Evolutionary conservation across 1,284 basidiomycete genomes (phyloP).

Genomic region (Pseudozyma thailandica): DNA sequence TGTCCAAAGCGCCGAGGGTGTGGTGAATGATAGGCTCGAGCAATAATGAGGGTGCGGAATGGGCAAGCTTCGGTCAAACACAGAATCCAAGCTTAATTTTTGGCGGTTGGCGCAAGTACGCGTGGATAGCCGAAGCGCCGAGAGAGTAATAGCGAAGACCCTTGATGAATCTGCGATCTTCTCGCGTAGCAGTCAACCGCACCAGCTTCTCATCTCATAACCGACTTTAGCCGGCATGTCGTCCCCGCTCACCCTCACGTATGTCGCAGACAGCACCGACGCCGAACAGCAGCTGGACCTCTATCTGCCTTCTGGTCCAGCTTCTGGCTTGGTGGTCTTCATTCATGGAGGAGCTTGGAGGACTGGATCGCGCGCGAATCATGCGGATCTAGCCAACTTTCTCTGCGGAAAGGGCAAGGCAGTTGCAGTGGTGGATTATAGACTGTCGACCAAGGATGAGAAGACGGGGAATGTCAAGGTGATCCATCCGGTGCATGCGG

Average conservation of each 20-base stretch:
- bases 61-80: no score
- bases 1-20: neutral
- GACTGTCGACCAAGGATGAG: constrained; percentile 36
- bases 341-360: constrained; percentile 54
- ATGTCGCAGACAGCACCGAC: constrained; percentile 23
- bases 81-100: no score
- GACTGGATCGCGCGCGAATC: constrained; percentile 31
- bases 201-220: neutral
- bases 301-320: constrained; percentile 17
- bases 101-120: constrained; percentile 11
- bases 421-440: constrained; percentile 45
- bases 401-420: constrained; percentile 25
- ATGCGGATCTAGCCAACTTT: constrained; percentile 28
- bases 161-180: neutral
- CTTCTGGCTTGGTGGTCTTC: constrained; percentile 27
- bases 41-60: neutral
- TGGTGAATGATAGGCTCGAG: neutral
- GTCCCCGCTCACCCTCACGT: constrained; percentile 20
- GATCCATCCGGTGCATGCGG: constrained; percentile 33
- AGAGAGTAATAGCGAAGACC: constrained; percentile 25
- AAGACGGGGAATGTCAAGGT: constrained; percentile 8
- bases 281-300: constrained; percentile 45
- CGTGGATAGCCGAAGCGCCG: no score
- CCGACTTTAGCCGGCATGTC: no score
- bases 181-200: neutral